A percentile compares a stretch with the other conserved stretches of the same genome.
Evolutionary conservation across 495 filamentous ascomycete genomes (phyloP).

Genomic region (Penicillium steckii): DNA sequence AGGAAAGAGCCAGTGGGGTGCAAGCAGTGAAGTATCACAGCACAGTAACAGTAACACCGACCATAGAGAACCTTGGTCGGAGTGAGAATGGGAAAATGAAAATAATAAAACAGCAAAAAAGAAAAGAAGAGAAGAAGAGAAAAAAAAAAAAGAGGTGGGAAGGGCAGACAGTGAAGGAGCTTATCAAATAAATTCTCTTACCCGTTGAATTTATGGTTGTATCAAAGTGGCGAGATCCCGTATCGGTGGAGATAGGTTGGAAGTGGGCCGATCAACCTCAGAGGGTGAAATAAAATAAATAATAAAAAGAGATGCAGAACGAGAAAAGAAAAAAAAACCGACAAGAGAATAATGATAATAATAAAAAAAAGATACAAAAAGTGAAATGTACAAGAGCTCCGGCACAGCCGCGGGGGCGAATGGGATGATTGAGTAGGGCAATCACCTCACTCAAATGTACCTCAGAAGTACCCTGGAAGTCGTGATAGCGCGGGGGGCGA

Average conservation of each 20-base stretch:
- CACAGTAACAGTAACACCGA: slow-evolving; percentile 22
- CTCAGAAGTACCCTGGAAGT: slow-evolving; percentile 22
- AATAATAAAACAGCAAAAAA: no score
- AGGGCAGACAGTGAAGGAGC: slow-evolving; percentile 2
- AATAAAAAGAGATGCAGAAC: slow-evolving; percentile 1
- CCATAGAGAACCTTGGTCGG: background rate
- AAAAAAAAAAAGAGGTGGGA: slow-evolving; percentile 1
- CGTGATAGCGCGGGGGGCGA: slow-evolving; percentile 17
- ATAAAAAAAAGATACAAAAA: slow-evolving; percentile 3
- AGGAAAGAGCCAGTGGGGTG: slow-evolving; percentile 22
- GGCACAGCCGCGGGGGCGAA: slow-evolving; percentile 1
- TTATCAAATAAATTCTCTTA: slow-evolving; percentile 9
- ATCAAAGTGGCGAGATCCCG: slow-evolving; percentile 9
- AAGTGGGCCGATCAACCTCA: slow-evolving; percentile 2
- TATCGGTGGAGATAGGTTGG: slow-evolving; percentile 1
- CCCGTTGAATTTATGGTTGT: background rate
- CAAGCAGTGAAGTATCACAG: slow-evolving; percentile 17
- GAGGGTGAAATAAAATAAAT: background rate
- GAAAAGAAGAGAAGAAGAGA: background rate
- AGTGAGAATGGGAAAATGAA: background rate
- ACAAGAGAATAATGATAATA: slow-evolving; percentile 5
- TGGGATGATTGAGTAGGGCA: slow-evolving; percentile 17
- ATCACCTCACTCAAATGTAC: slow-evolving; percentile 29
- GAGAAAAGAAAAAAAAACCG: slow-evolving; percentile 1
- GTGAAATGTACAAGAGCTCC: background rate